These are phyloP conservation scores for Tolypocladium paradoxum DNA, from an alignment of 2,329 filamentous ascomycete species.

Conservation along the genomic window DNA sequence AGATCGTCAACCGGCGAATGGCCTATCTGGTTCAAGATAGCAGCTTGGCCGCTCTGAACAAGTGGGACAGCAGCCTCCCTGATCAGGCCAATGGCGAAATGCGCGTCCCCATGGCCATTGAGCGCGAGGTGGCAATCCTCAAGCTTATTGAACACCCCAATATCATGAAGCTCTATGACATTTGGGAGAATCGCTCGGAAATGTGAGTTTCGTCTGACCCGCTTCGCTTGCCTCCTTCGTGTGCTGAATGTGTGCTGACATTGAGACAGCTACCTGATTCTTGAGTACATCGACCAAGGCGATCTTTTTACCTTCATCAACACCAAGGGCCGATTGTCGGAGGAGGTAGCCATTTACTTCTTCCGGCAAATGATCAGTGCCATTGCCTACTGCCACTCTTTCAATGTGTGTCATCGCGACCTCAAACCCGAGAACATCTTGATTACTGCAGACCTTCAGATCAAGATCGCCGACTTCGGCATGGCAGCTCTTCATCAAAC, in stretches of 20 bases:
- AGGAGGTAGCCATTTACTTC: conserved; percentile 71
- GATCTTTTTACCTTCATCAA: conserved; percentile 86
- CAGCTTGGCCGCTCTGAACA: conserved; percentile 74
- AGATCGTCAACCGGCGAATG: conserved; percentile 81
- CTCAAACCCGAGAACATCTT: conserved; percentile 97
- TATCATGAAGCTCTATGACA: conserved; percentile 88
- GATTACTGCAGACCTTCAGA: conserved; percentile 60
- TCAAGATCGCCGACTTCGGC: conserved; percentile 95
- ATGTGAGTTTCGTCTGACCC: conserved; percentile 51
- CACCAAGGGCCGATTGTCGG: conserved; percentile 58
- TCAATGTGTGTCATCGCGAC: conserved; percentile 93
- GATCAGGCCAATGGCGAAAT: conserved; percentile 49
- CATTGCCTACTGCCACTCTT: conserved; percentile 82
- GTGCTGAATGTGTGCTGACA: conserved; percentile 5
- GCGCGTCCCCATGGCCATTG: conserved; percentile 76
- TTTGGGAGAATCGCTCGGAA: conserved; percentile 94
- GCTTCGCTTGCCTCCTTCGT: neutral
- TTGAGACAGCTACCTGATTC: conserved; percentile 69
- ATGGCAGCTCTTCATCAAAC: conserved; percentile 91
- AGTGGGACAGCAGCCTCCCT: conserved; percentile 51
- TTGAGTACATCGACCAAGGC: conserved; percentile 73
- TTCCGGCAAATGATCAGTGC: conserved; percentile 92
- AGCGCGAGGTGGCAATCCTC: conserved; percentile 93
- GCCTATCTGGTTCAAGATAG: conserved; percentile 74
- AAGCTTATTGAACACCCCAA: conserved; percentile 93